Conservation (phyloP, 208 protist genomes). For the Porcisia deanei region DNA sequence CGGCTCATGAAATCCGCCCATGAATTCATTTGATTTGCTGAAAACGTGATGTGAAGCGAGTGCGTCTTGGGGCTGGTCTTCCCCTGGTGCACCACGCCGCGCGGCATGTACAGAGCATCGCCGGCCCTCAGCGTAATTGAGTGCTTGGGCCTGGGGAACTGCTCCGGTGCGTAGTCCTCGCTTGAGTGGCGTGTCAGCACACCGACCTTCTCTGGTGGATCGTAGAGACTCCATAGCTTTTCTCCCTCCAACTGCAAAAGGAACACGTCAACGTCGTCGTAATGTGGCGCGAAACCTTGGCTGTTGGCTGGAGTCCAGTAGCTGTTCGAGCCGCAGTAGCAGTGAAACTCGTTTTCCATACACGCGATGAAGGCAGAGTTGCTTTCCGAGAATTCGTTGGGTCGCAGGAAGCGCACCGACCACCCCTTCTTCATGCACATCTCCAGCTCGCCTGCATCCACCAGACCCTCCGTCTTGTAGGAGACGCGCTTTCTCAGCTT, state of each 20-base stretch:
- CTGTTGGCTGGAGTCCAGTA: slow-evolving; percentile 93
- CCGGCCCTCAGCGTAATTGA: slow-evolving; percentile 76
- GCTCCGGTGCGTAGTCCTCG: slow-evolving; percentile 83
- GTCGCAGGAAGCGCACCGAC: slow-evolving; percentile 84
- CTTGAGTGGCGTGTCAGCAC: slow-evolving; percentile 68
- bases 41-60: slow-evolving; percentile 94
- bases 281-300: slow-evolving; percentile 95
- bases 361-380: slow-evolving; percentile 69
- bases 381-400: slow-evolving; percentile 63
- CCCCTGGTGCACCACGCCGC: slow-evolving; percentile 94
- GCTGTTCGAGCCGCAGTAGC: slow-evolving; percentile 90
- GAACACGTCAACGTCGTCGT: slow-evolving; percentile 97
- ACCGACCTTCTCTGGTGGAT: slow-evolving; percentile 57
- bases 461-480: slow-evolving; percentile 30
- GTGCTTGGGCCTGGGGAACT: slow-evolving; percentile 71
- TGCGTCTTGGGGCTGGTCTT: slow-evolving; percentile 45
- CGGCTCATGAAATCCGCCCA: slow-evolving; percentile 60
- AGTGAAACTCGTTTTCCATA: slow-evolving; percentile 88
- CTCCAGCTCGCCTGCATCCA: slow-evolving; percentile 37
- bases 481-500: slow-evolving; percentile 46
- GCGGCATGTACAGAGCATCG: slow-evolving; percentile 95
- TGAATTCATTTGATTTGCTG: slow-evolving; percentile 87
- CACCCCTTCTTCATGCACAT: slow-evolving; percentile 71
- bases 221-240: slow-evolving; percentile 94
- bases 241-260: slow-evolving; percentile 94